Conservation (phyloP, 2,329 filamentous ascomycete genomes). For the Penicillium palitans region DNA sequence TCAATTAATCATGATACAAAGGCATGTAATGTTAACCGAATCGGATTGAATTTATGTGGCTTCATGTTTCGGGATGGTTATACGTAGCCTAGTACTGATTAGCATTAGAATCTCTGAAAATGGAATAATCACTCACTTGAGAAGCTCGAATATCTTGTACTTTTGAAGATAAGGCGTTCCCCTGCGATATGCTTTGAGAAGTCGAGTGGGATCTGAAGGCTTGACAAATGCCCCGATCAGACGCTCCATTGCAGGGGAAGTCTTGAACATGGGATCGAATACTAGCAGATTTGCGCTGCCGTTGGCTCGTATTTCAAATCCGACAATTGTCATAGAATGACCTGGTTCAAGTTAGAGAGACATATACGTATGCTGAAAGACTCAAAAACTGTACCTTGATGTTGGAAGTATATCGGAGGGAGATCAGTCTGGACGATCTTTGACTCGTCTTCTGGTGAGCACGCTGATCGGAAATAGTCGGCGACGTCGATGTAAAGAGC, state of each 20-base stretch:
- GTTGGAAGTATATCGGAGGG: conserved; percentile 88
- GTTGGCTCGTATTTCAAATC: conserved; percentile 68
- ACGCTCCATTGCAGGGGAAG: conserved; percentile 63
- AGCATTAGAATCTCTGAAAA: neutral
- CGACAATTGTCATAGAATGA: conserved; percentile 88
- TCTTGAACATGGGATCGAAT: conserved; percentile 82
- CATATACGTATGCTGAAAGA: neutral
- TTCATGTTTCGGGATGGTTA: neutral
- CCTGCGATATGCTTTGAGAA: conserved; percentile 73
- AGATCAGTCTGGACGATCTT: conserved; percentile 71
- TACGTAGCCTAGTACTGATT: conserved; percentile 11
- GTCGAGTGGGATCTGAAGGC: conserved; percentile 50
- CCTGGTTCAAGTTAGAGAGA: conserved; percentile 48
- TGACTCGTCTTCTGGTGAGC: conserved; percentile 47
- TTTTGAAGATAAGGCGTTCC: conserved; percentile 66
- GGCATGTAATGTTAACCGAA: neutral
- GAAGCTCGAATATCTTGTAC: conserved; percentile 75
- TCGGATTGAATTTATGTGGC: neutral
- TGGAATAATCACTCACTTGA: conserved; percentile 55
- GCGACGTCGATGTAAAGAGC: conserved; percentile 68
- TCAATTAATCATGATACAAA: neutral
- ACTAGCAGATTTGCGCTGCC: conserved; percentile 72
- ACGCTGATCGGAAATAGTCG: conserved; percentile 67
- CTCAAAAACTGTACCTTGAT: conserved; percentile 56
- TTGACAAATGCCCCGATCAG: conserved; percentile 51